Evolutionary conservation across 768 basidiomycete genomes (phyloP).

Genomic region (Tulasnella sp.): DNA sequence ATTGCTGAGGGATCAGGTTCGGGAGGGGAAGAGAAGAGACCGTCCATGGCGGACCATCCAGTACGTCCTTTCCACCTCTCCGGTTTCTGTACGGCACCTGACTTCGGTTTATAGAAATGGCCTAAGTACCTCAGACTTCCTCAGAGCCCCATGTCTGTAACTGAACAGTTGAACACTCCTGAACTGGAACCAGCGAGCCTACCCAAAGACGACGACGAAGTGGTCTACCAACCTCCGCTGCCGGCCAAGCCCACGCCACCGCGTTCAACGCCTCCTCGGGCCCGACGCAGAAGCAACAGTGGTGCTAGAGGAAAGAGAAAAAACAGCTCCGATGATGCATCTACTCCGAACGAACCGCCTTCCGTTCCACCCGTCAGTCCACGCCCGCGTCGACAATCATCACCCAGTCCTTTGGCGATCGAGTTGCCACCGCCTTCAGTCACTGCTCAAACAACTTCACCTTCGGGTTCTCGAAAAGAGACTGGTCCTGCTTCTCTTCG

Average conservation of each 20-base stretch:
- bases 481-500: neutral
- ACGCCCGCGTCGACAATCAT: neutral
- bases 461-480: constrained; percentile 2
- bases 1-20: neutral
- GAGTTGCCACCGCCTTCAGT: neutral
- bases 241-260: neutral
- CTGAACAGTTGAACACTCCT: constrained; percentile 3
- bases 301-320: neutral
- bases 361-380: neutral
- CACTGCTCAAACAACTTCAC: neutral
- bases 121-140: constrained; percentile 24
- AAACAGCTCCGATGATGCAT: neutral
- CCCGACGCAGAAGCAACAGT: neutral
- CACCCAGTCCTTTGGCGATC: neutral
- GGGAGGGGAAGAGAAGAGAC: neutral
- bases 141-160: constrained; percentile 17
- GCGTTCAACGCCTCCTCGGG: neutral
- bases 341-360: neutral
- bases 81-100: neutral
- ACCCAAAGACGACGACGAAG: constrained; percentile 9
- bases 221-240: constrained; percentile 22
- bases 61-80: neutral
- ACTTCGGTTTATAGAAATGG: constrained; percentile 7
- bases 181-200: neutral
- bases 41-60: constrained; percentile 1